Conservation (phyloP, 768 basidiomycete genomes). For the Suillus fuscotomentosus region DNA sequence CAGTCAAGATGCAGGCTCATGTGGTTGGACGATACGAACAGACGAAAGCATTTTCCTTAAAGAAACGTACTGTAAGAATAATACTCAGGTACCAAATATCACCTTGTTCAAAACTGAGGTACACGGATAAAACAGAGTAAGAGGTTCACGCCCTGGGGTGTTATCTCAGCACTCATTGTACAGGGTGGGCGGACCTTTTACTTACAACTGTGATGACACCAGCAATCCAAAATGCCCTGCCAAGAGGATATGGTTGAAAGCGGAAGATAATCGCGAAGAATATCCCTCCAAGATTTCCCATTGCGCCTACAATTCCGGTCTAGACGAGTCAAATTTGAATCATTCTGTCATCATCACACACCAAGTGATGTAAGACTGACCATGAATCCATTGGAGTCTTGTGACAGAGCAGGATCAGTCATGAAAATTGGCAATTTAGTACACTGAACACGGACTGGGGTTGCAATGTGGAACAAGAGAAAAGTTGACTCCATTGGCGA, state of each 20-base stretch:
- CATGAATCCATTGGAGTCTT: conserved; percentile 34
- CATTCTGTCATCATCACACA: background rate
- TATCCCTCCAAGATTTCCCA: conserved; percentile 46
- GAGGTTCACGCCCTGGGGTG: conserved; percentile 16
- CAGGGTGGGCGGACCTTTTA: background rate
- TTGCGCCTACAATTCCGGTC: conserved; percentile 39
- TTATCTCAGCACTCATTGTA: background rate
- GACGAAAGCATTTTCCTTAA: background rate
- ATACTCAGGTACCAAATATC: no score
- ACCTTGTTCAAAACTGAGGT: conserved; percentile 7
- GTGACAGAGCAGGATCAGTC: background rate
- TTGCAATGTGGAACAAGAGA: conserved; percentile 52
- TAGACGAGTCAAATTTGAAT: conserved; percentile 5
- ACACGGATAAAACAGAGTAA: conserved; percentile 18
- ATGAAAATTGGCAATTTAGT: conserved; percentile 8
- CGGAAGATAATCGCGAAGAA: conserved; percentile 49
- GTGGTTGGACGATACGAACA: background rate
- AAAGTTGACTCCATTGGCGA: conserved; percentile 51
- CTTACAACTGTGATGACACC: conserved; percentile 40
- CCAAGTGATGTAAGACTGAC: conserved; percentile 13
- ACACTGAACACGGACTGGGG: conserved; percentile 29
- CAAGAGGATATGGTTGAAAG: conserved; percentile 37
- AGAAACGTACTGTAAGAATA: background rate
- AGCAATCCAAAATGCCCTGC: conserved; percentile 47
- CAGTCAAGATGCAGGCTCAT: background rate